Evolutionary conservation across 2,329 filamentous ascomycete species (phyloP).

Genomic region (Beauveria sp.): DNA sequence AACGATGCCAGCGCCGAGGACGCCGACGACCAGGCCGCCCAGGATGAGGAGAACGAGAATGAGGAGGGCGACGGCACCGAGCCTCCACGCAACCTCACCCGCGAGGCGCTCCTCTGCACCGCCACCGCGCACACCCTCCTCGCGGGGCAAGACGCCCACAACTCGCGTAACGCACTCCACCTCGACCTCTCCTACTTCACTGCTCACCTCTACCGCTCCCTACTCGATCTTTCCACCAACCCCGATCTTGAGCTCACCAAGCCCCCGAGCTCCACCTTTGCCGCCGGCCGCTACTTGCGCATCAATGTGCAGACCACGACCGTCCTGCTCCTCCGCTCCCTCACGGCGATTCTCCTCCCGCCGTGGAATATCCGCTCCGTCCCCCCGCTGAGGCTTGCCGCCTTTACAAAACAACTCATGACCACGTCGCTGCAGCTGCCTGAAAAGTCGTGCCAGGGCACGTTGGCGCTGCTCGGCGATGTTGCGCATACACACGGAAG

Average conservation of each 20-base stretch:
- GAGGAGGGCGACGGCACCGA: slow-evolving; percentile 35
- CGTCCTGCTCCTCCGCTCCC: slow-evolving; percentile 79
- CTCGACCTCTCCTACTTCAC: slow-evolving; percentile 95
- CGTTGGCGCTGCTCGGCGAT: slow-evolving; percentile 69
- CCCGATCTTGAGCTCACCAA: slow-evolving; percentile 75
- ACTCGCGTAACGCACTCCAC: slow-evolving; percentile 71
- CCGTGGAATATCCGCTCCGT: slow-evolving; percentile 63
- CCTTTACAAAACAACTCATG: slow-evolving; percentile 88
- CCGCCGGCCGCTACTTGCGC: slow-evolving; percentile 42
- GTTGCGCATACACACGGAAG: slow-evolving; percentile 74
- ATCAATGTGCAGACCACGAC: slow-evolving; percentile 95
- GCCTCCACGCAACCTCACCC: slow-evolving; percentile 62
- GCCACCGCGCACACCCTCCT: slow-evolving; percentile 96
- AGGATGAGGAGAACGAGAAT: slow-evolving; percentile 33
- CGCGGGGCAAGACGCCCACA: slow-evolving; percentile 85
- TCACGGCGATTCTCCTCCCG: slow-evolving; percentile 75
- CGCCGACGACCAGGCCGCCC: slow-evolving; percentile 35
- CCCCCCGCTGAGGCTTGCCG: slow-evolving; percentile 77
- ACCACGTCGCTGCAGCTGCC: slow-evolving; percentile 76
- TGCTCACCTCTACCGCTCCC: slow-evolving; percentile 80
- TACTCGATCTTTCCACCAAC: slow-evolving; percentile 71
- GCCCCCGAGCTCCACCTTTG: slow-evolving; percentile 30
- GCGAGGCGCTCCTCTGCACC: slow-evolving; percentile 87
- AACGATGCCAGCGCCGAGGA: slow-evolving; percentile 40
- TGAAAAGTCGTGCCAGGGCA: slow-evolving; percentile 78